Evolutionary conservation across 495 filamentous ascomycete species (phyloP), one percentile per base, ranked within the genome.

Genomic region (Penicillium coprophilum): DNA sequence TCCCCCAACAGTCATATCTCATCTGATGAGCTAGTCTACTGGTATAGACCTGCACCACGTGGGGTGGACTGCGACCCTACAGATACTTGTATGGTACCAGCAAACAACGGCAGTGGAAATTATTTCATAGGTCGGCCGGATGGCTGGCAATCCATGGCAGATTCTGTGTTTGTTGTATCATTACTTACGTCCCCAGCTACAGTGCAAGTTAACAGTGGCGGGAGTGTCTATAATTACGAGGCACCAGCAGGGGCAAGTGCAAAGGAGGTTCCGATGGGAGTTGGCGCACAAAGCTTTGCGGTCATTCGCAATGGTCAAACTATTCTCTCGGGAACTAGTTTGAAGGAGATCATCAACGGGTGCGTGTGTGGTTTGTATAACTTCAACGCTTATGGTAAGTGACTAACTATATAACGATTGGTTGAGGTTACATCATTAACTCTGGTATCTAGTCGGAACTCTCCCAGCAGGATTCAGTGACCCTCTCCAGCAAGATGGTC

Each of bases 91-190:
- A 63, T 80, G 75, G 63, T 70, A 50, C 39, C 70, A 32, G 62
- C 74, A 52, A 63, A 67, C 10, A 68, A 66, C 20, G 65, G 52
- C 1, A 64, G 63, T 31, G 63, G 63, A 21, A 79, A 82, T 61
- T 81, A 80, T 56, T 81, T 80, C 58, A 61, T 71, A 30, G 79
- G 79, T n/a, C 68, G 74, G 2, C 81, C 80, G 1, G 70, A 82
- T 50, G 81, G 80, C 5, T 72, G 62, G 56, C 65, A 81, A 36
- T 69, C 68, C 7, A 70, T 82, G 65, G 50, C 67, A 34, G 81
- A 85, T 43, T 62, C 72, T 1, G 74, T 85, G 21, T 84, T 84
- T 52, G 77, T 85, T 10, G 78, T 83, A 1, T 74, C 82, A 0
- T 59, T 85, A 40, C 70, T 84, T 23, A 80, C 66, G 31, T 57